Conservation (phyloP, 2,329 filamentous ascomycete genomes). For the Stemphylium beticola region DNA sequence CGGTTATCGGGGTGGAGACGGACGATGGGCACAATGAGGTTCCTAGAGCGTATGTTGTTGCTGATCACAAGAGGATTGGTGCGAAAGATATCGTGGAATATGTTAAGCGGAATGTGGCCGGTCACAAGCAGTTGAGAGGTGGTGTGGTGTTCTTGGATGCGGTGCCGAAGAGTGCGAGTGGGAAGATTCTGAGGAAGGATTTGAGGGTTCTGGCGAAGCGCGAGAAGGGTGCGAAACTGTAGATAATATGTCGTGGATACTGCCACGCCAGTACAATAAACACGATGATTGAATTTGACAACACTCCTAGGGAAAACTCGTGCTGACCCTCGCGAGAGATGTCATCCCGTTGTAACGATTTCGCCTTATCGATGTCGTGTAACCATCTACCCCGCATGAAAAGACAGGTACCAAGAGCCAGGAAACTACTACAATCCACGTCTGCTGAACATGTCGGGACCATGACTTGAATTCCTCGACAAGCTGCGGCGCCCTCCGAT, state of each 20-base stretch:
- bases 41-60: slow-evolving; percentile 54
- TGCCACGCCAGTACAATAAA: no score
- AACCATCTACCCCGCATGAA: not conserved
- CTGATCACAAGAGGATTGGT: slow-evolving; percentile 36
- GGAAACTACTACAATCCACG: not conserved
- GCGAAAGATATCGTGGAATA: slow-evolving; percentile 41
- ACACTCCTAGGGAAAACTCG: no score
- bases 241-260: not conserved
- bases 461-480: not conserved
- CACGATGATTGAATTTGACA: no score
- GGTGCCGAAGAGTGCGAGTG: slow-evolving; percentile 46
- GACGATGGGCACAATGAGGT: slow-evolving; percentile 49
- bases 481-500: not conserved
- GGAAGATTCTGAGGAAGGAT: slow-evolving; percentile 49
- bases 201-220: slow-evolving; percentile 42
- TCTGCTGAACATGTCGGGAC: not conserved
- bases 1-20: slow-evolving; percentile 53
- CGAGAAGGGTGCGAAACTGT: slow-evolving; percentile 22
- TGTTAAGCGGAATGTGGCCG: slow-evolving; percentile 42
- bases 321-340: no score
- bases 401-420: not conserved
- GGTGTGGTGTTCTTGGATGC: slow-evolving; percentile 46
- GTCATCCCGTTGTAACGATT: no score
- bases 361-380: not conserved
- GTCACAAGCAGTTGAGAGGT: slow-evolving; percentile 47